phyloP scores from a whole-genome alignment of 352 stramenopile species.

The Pseudoperonospora humuli region DNA sequence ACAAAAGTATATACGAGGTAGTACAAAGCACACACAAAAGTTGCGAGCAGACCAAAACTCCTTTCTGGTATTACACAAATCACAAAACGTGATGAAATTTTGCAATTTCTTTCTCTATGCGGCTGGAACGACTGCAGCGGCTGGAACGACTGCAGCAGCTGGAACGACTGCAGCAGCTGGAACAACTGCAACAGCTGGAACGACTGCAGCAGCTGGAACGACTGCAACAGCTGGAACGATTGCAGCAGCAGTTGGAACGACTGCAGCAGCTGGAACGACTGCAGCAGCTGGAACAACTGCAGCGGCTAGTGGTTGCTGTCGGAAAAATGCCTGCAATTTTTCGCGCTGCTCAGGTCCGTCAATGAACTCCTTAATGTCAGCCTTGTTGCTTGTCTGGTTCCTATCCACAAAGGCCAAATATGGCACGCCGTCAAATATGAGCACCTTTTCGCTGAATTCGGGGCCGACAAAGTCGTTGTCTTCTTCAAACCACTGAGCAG shows the following conservation, averaged over 20 bases:
- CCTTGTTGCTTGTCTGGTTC: conserved; percentile 31
- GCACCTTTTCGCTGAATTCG: conserved; percentile 50
- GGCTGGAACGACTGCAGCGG: conserved; percentile 2
- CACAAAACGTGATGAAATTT: not conserved
- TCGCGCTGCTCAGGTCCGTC: conserved; percentile 35
- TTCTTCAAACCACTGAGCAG: conserved; percentile 64
- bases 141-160: too few relatives aligned
- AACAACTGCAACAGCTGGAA: too few relatives aligned
- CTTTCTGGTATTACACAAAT: not conserved
- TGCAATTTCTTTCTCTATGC: conserved; percentile 4
- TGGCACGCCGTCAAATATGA: conserved; percentile 54
- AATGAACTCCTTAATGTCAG: conserved; percentile 37
- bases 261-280: conserved; percentile 1
- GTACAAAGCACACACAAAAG: not conserved
- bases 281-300: conserved; percentile 5
- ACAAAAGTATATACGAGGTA: not conserved
- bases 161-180: conserved; percentile 2
- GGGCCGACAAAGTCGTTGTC: conserved; percentile 59
- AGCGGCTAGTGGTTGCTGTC: conserved; percentile 10
- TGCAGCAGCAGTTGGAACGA: conserved; percentile 3
- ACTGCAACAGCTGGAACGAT: conserved; percentile 7
- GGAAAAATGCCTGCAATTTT: conserved; percentile 40
- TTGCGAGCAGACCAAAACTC: too few relatives aligned
- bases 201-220: conserved; percentile 1
- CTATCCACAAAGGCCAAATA: conserved; percentile 47